Evolutionary conservation across 108 stramenopile genomes (phyloP), one percentile per base, ranked within the genome.

Genomic region (Cyclotella choctawhatcheeana): DNA sequence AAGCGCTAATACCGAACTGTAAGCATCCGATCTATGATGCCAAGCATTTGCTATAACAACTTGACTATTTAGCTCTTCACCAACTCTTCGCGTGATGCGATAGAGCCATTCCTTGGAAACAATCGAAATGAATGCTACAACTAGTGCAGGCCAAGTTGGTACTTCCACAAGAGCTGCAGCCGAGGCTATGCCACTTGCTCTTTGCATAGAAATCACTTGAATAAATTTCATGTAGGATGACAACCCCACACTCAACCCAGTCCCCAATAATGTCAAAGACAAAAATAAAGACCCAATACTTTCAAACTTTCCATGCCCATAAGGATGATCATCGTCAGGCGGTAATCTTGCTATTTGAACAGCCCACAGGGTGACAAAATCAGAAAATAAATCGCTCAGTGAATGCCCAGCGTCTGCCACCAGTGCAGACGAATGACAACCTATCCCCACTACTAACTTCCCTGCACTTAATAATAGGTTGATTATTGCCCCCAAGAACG

Each of bases 41-140:
- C 97, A 98, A 1, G 98, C 98, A 84, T 99, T 99, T 51, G 98
- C 97, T 62, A 98, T 87, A 27, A 99, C 91, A 22, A 98, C 95
- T 65, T 93, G 97, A 14, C 90, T 92, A 79, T 94, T 88, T 14
- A 93, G 63, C 50, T 75, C 47, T 72, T 94, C 83, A 5, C 93
- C 98, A 7, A 99, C 96, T 25, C 64, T 60, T 27, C 76, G 76
- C 0, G 98, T 99, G 29, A 93, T 86, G 18, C 96, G 86, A 72
- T 77, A 96, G 20, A 98, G 72, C 94, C 89, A 93, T 82, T 99
- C 98, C 71, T 99, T 99, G 56, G 90, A 85, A 6, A 88, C 74
- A 71, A 99, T 96, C 40, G 88, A 91, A 24, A 93, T 31, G 20
- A 51, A 76, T 6, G 97, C 97, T 84, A 95, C 92, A 67, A 92